These are phyloP conservation scores for Didymella keratinophila DNA, from an alignment of 2,329 filamentous ascomycete species.

Conservation along the genomic window DNA sequence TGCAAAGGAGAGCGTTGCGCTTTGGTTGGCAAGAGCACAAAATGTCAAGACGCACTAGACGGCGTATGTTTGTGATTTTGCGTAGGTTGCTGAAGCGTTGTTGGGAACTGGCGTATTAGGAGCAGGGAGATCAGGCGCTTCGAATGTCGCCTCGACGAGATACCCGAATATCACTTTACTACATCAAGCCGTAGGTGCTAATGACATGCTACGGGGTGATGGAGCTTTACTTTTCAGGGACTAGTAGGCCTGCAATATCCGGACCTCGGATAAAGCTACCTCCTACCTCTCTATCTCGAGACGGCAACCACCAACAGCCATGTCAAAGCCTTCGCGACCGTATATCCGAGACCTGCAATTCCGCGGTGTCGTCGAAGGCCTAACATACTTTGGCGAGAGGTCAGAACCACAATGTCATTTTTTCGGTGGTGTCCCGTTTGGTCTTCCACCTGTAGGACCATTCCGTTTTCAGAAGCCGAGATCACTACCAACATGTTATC, in stretches of 20 bases:
- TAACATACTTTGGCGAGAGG: conserved; percentile 52
- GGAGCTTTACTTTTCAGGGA: background rate
- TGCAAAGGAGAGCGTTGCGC: conserved; percentile 68
- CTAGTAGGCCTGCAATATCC: conserved; percentile 14
- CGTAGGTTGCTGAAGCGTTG: conserved; percentile 6
- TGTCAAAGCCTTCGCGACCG: conserved; percentile 35
- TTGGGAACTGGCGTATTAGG: conserved; percentile 19
- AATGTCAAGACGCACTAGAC: conserved; percentile 44
- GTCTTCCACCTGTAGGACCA: conserved; percentile 57
- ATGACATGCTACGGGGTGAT: conserved; percentile 11
- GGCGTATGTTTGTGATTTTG: background rate
- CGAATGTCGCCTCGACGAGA: conserved; percentile 18
- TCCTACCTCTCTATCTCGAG: background rate
- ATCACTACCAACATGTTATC: conserved; percentile 57
- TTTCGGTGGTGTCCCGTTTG: conserved; percentile 65
- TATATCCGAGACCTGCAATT: conserved; percentile 50
- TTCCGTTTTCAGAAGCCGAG: conserved; percentile 61
- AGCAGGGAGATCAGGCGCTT: conserved; percentile 21
- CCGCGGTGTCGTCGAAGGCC: conserved; percentile 60
- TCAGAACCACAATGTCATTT: conserved; percentile 56
- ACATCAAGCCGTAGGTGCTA: background rate
- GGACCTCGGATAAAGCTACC: conserved; percentile 4
- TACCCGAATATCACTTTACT: conserved; percentile 20
- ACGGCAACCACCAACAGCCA: conserved; percentile 14
- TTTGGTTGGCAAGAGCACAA: conserved; percentile 61